Conservation (phyloP, 2,329 filamentous ascomycete genomes). For the Aureobasidium mangrovei region DNA sequence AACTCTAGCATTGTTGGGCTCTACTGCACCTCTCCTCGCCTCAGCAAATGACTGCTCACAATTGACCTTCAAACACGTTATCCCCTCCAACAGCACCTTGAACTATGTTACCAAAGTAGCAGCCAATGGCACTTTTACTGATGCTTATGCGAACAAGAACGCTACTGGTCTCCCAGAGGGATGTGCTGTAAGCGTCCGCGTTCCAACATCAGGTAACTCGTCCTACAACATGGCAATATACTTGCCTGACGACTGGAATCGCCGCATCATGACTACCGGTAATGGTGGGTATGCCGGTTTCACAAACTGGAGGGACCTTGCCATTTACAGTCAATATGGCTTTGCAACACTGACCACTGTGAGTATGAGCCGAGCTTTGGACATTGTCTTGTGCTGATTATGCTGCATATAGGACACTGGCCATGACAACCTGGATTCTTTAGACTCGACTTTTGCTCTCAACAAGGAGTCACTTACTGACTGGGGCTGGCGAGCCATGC, state of each 20-base stretch:
- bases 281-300: constrained; percentile 41
- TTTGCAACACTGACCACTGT: neutral
- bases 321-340: constrained; percentile 11
- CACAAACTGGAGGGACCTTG: constrained; percentile 44
- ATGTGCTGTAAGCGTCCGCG: constrained; percentile 24
- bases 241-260: constrained; percentile 26
- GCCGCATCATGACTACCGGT: constrained; percentile 29
- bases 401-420: constrained; percentile 39
- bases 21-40: neutral
- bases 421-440: constrained; percentile 31
- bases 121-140: constrained; percentile 31
- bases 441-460: constrained; percentile 32
- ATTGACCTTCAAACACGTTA: constrained; percentile 26
- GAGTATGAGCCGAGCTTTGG: neutral
- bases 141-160: constrained; percentile 30
- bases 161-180: constrained; percentile 33
- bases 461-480: constrained; percentile 31
- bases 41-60: constrained; percentile 25
- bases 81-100: constrained; percentile 30
- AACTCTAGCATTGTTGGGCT: neutral
- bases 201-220: constrained; percentile 24
- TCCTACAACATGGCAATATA: constrained; percentile 27
- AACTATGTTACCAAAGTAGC: constrained; percentile 28
- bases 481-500: constrained; percentile 35
- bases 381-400: constrained; percentile 28